phyloP scores from a whole-genome alignment of 2,329 filamentous ascomycete genomes.

The Pleomassaria siparia region DNA sequence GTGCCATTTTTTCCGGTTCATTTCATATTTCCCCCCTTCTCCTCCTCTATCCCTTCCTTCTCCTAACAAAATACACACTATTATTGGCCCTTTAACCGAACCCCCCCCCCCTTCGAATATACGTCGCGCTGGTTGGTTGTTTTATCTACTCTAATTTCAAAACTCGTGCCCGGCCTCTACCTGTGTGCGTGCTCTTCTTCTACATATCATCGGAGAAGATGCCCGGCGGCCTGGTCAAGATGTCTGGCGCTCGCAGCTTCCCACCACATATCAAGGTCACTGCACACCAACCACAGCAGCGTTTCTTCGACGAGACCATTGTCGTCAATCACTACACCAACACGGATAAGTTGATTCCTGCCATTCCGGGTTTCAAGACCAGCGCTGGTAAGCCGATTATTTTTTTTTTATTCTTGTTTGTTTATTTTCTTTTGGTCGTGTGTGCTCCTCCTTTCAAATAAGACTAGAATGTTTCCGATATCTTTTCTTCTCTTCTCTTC shows the following conservation, averaged over 20 bases:
- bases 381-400: constrained; percentile 38
- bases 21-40: background rate
- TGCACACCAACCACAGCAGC: constrained; percentile 33
- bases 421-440: constrained; percentile 13
- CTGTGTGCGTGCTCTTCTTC: background rate
- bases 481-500: background rate
- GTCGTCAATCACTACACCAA: constrained; percentile 37
- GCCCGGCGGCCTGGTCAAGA: background rate
- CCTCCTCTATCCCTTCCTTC: background rate
- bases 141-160: background rate
- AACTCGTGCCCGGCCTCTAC: no score
- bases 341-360: constrained; percentile 40
- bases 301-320: constrained; percentile 30
- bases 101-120: background rate
- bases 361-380: constrained; percentile 42
- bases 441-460: background rate
- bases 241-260: background rate
- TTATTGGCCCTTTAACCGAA: constrained; percentile 1
- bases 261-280: constrained; percentile 40
- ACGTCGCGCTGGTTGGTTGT: background rate
- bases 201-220: background rate
- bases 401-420: constrained; percentile 6
- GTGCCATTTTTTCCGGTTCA: background rate
- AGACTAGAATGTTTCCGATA: background rate
- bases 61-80: no score